Evolutionary conservation across 257 asterid genomes (phyloP).

Genomic region (Primulina eburnea): DNA sequence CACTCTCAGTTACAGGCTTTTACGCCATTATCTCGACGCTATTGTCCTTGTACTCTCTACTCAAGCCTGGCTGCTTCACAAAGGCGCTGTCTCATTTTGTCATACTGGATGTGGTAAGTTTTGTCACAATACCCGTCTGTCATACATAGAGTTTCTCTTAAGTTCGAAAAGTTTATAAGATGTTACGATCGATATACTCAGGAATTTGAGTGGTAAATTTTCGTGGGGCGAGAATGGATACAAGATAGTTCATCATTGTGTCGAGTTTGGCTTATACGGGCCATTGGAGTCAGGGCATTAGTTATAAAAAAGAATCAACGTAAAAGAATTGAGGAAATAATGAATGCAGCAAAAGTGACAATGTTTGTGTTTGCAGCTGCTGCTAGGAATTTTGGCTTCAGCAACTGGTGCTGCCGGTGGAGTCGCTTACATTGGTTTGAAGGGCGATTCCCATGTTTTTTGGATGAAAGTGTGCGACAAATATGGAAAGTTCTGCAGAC

Average conservation of each 20-base stretch:
- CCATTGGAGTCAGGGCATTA: no score
- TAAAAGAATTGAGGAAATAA: no score
- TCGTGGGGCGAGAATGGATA: no score
- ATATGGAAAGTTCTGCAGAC: conserved; percentile 58
- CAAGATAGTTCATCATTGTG: no score
- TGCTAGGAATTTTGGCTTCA: conserved; percentile 69
- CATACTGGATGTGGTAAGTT: conserved; percentile 47
- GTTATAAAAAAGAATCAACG: no score
- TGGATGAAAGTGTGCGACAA: conserved; percentile 56
- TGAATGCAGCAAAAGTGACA: not conserved
- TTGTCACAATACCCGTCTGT: not conserved
- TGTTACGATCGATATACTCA: no score
- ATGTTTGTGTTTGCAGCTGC: conserved; percentile 44
- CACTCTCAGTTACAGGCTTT: conserved; percentile 46
- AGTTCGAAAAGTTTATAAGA: not conserved
- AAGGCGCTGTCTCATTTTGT: conserved; percentile 35
- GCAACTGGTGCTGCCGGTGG: conserved; percentile 82
- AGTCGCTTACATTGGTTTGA: conserved; percentile 65
- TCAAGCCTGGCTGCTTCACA: conserved; percentile 31
- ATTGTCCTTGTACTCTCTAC: conserved; percentile 37
- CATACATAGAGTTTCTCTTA: not conserved
- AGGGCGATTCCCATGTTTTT: conserved; percentile 52
- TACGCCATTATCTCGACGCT: conserved; percentile 41
- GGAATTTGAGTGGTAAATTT: not conserved
- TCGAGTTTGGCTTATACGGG: no score